phyloP scores from a whole-genome alignment of 1,139 yeast genomes.

The Pneumocystis sp. region DNA sequence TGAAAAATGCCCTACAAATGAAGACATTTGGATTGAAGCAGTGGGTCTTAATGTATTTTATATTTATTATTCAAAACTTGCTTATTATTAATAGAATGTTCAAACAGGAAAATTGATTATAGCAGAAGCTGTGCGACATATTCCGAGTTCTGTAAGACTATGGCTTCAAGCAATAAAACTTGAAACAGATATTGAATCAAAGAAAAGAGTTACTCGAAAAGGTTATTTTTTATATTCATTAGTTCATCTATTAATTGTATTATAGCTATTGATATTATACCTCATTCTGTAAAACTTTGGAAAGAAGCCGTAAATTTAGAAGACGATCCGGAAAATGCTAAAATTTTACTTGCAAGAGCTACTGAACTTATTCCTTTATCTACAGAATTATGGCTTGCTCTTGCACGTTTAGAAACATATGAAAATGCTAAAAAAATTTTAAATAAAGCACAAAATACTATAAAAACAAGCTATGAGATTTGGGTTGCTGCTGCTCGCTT shows the following conservation, averaged over 20 bases:
- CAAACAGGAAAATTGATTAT: conserved; percentile 41
- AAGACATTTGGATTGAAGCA: conserved; percentile 71
- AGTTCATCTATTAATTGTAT: neutral
- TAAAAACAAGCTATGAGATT: conserved; percentile 39
- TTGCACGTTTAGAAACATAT: conserved; percentile 34
- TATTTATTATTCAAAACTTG: neutral
- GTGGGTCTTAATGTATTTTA: conserved; percentile 43
- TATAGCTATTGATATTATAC: conserved; percentile 51
- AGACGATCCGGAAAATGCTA: conserved; percentile 33
- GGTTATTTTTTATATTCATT: neutral
- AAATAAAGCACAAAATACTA: conserved; percentile 42
- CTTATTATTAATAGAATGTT: conserved; percentile 4
- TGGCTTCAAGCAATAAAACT: conserved; percentile 62
- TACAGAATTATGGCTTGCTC: conserved; percentile 49
- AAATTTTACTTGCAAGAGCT: conserved; percentile 49
- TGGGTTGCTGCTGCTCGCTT: conserved; percentile 62
- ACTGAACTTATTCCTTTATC: conserved; percentile 48
- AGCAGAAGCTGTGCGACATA: conserved; percentile 48
- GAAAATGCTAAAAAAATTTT: conserved; percentile 40
- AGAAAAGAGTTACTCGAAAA: conserved; percentile 46
- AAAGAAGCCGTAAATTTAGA: conserved; percentile 32
- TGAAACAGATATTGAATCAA: conserved; percentile 41
- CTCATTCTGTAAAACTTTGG: conserved; percentile 57
- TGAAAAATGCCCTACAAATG: conserved; percentile 45
- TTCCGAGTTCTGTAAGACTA: conserved; percentile 41